phyloP scores from a whole-genome alignment of 371 early-diverging fungal species.

The Polyrhizophydium stewartii region DNA sequence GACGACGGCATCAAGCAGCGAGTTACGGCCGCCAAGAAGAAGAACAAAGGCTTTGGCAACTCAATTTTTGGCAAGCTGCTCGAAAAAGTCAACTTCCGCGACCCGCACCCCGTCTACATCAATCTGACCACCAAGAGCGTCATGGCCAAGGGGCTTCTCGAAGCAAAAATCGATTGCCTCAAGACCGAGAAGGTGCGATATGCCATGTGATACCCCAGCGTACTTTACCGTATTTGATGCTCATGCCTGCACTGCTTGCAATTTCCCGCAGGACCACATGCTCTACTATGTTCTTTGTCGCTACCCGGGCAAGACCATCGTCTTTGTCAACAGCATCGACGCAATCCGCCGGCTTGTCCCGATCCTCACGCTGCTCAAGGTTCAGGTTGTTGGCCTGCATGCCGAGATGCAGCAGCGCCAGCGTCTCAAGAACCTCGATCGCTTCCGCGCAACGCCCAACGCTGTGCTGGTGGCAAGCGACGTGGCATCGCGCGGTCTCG shows the following conservation, averaged over 20 bases:
- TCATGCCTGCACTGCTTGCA: not conserved
- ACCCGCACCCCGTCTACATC: constrained; percentile 63
- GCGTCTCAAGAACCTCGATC: constrained; percentile 86
- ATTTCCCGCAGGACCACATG: constrained; percentile 54
- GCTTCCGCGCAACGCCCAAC: constrained; percentile 43
- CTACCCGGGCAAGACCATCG: constrained; percentile 85
- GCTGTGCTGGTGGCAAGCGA: constrained; percentile 69
- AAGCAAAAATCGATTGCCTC: constrained; percentile 81
- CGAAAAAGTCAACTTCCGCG: constrained; percentile 66
- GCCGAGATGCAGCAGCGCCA: constrained; percentile 95
- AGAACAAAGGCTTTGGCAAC: not conserved
- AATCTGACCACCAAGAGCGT: constrained; percentile 63
- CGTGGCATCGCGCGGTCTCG: constrained; percentile 89
- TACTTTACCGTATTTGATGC: not conserved
- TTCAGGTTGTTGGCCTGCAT: constrained; percentile 73
- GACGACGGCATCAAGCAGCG: constrained; percentile 47
- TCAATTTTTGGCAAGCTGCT: constrained; percentile 47
- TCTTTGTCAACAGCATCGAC: constrained; percentile 95
- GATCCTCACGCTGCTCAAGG: constrained; percentile 64
- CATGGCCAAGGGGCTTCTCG: constrained; percentile 65
- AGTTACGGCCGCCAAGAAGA: constrained; percentile 6
- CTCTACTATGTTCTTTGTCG: constrained; percentile 81
- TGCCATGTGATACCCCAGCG: not conserved
- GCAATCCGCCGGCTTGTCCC: constrained; percentile 82
- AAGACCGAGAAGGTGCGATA: constrained; percentile 62